These are phyloP conservation scores for Curvularia verruculosa DNA, from an alignment of 2,329 filamentous ascomycete species.

Conservation along the genomic window DNA sequence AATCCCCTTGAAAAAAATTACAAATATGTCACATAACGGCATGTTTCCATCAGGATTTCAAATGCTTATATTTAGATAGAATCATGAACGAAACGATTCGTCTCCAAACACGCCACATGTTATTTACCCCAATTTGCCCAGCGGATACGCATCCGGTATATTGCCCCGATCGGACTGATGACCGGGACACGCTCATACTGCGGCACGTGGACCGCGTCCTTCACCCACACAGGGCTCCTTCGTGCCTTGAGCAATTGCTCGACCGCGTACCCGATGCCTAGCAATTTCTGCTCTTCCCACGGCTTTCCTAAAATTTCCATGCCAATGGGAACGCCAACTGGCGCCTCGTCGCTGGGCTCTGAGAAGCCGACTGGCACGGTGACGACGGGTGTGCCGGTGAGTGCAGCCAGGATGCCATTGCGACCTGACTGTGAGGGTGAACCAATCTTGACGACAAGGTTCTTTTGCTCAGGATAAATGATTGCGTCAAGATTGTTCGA, in stretches of 20 bases:
- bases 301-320: slow-evolving; percentile 67
- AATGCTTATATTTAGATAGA: neutral
- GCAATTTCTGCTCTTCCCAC: slow-evolving; percentile 61
- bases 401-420: slow-evolving; percentile 63
- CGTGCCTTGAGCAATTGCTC: slow-evolving; percentile 56
- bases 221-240: slow-evolving; percentile 56
- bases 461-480: slow-evolving; percentile 69
- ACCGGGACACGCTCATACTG: slow-evolving; percentile 54
- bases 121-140: slow-evolving; percentile 49
- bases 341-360: slow-evolving; percentile 55
- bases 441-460: slow-evolving; percentile 65
- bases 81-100: neutral
- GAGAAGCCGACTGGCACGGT: slow-evolving; percentile 63
- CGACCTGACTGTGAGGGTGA: slow-evolving; percentile 63
- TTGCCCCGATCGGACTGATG: slow-evolving; percentile 53
- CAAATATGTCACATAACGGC: too few species aligned
- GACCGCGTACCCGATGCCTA: slow-evolving; percentile 61
- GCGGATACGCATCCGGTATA: slow-evolving; percentile 56
- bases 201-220: slow-evolving; percentile 47
- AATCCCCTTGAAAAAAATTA: too few species aligned
- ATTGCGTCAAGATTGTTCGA: slow-evolving; percentile 60
- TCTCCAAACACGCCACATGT: neutral
- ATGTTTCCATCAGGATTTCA: neutral
- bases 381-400: slow-evolving; percentile 61
- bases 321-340: slow-evolving; percentile 66